These are phyloP conservation scores for Boeremia exigua DNA, from an alignment of 2,329 filamentous ascomycete species.

Conservation along the genomic window DNA sequence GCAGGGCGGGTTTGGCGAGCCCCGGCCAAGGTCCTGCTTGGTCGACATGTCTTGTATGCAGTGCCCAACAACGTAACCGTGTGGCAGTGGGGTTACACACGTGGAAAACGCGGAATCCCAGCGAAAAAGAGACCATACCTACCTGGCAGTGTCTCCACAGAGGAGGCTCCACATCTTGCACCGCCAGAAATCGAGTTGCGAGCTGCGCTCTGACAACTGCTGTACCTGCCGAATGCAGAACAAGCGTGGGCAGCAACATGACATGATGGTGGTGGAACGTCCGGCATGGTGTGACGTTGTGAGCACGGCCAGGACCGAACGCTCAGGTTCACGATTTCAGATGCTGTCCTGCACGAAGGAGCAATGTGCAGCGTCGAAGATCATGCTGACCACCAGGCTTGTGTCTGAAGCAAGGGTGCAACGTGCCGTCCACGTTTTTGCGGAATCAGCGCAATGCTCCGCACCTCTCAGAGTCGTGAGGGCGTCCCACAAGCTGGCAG, in stretches of 20 bases:
- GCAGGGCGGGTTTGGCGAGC: slow-evolving; percentile 25
- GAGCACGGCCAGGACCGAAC: background rate
- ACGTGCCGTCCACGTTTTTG: slow-evolving; percentile 46
- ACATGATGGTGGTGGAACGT: background rate
- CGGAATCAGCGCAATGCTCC: slow-evolving; percentile 36
- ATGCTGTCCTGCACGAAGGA: slow-evolving; percentile 2
- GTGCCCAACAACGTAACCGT: slow-evolving; percentile 29
- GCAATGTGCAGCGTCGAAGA: slow-evolving; percentile 2
- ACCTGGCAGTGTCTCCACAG: background rate
- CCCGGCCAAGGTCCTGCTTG: slow-evolving; percentile 33
- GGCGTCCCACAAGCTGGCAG: slow-evolving; percentile 29
- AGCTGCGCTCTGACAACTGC: background rate
- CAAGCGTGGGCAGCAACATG: background rate
- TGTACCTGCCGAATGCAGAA: slow-evolving; percentile 3
- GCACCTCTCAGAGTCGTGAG: slow-evolving; percentile 32
- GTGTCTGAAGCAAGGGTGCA: slow-evolving; percentile 39
- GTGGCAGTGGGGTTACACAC: slow-evolving; percentile 34
- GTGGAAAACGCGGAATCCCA: slow-evolving; percentile 26
- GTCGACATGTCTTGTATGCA: slow-evolving; percentile 43
- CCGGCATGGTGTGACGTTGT: background rate
- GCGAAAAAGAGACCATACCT: background rate
- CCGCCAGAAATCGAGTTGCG: background rate
- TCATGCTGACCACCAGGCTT: slow-evolving; percentile 11
- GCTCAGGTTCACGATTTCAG: background rate
- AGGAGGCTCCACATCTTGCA: background rate